These are phyloP conservation scores for Umbelopsis vinacea DNA, from an alignment of 192 early-diverging fungal species.

Conservation along the genomic window DNA sequence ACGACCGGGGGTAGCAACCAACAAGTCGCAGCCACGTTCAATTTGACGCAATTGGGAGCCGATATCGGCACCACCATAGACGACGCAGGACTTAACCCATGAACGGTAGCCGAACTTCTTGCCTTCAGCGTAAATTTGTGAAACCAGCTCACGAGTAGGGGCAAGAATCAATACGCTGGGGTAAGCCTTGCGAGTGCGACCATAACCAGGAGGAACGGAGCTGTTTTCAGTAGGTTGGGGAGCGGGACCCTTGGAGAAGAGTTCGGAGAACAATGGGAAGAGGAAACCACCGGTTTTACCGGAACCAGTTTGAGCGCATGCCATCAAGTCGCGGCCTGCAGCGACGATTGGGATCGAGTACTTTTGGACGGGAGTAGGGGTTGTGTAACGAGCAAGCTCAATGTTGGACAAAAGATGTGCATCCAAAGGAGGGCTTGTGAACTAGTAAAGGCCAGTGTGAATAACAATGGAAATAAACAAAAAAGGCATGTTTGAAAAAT, in stretches of 20 bases:
- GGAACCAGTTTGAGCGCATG: constrained; percentile 96
- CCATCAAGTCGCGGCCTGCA: constrained; percentile 93
- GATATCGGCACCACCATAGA: constrained; percentile 97
- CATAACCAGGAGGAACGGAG: constrained; percentile 47
- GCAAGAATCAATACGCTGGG: constrained; percentile 86
- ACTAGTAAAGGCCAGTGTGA: constrained; percentile 21
- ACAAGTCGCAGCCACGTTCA: constrained; percentile 91
- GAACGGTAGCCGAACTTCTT: constrained; percentile 86
- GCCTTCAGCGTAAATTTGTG: constrained; percentile 95
- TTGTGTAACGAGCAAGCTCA: constrained; percentile 82
- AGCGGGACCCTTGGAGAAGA: constrained; percentile 82
- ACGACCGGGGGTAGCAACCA: constrained; percentile 97
- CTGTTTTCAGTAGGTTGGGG: constrained; percentile 47
- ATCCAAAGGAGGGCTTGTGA: constrained; percentile 73
- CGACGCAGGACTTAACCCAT: constrained; percentile 93
- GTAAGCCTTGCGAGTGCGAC: constrained; percentile 72
- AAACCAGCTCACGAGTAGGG: constrained; percentile 95
- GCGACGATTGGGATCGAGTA: constrained; percentile 86
- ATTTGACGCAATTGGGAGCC: constrained; percentile 85
- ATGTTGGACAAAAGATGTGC: constrained; percentile 89
- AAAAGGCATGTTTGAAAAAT: neutral
- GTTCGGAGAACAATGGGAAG: constrained; percentile 93
- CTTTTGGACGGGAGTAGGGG: constrained; percentile 96
- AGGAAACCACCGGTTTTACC: constrained; percentile 98
- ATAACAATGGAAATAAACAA: neutral